Base-by-base conservation (phyloP, 83 land plant genomes). In the Picea abies region DNA sequence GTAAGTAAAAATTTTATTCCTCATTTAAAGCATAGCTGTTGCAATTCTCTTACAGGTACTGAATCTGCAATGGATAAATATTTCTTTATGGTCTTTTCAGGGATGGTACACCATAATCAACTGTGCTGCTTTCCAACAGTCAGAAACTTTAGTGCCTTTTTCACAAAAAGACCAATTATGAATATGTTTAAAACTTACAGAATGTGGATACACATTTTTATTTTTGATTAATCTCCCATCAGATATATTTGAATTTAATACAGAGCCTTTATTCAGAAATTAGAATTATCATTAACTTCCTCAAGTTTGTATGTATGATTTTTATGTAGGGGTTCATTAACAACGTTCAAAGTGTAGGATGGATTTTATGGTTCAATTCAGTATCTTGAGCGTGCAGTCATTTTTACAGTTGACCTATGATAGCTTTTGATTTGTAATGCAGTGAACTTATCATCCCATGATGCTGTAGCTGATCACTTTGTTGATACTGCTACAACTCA, bases 401-500 rank as follows among this genome's bases (percentile, higher is more conserved):
- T 73, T 73, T 41, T 44, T 73, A 22, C 25, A 10, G 22, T n/a
- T 73, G 77, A 73, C 47, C 22, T 10, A 44, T 47, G 20, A 22
- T 20, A 44, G 39, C n/a, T 73, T 79, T 65, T 80, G 49, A 39
- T 80, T 80, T 63, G 25, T 63, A 16, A 64, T 64, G 72, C 82
- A 80, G 82, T 80, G 26, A 80, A 47, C 14, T 63, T 80, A 41
- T 20, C 72, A 37, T 41, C 52, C 14, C 47, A n/a, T 37, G 66
- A 10, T 65, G 35, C 67, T 63, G 82, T 65, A 37, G 16, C 68
- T 63, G 71, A 64, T 60, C 65, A 62, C 17, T 76, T 61, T 60
- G 71, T 85, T 83, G 90, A 86, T 76, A 80, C 79, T 29, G 83
- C 47, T 60, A 60, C 81, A 63, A 82, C 89, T 4, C 83, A 83